These are phyloP conservation scores for Citrus inodora DNA, from an alignment of 345 rosid genomes.

Conservation along the genomic window DNA sequence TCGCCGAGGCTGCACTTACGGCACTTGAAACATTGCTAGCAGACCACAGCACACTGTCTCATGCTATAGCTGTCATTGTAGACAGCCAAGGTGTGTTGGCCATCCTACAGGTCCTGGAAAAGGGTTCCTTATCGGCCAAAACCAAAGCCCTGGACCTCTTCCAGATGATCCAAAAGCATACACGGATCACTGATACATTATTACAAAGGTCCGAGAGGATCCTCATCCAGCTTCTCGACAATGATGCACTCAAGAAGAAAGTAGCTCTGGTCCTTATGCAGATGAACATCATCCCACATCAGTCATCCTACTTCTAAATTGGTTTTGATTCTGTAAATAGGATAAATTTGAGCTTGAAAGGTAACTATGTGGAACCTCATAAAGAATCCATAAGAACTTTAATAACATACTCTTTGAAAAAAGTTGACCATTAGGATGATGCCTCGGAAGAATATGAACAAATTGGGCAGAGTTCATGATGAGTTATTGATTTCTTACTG, in stretches of 20 bases:
- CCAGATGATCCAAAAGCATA: constrained; percentile 35
- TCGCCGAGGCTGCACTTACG: constrained; percentile 44
- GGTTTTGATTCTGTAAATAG: neutral
- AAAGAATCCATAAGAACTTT: neutral
- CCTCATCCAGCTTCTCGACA: constrained; percentile 45
- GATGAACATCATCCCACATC: constrained; percentile 46
- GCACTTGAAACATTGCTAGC: constrained; percentile 50
- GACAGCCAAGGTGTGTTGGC: constrained; percentile 39
- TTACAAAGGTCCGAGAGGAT: constrained; percentile 36
- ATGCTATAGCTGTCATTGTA: constrained; percentile 40
- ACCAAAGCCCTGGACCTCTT: constrained; percentile 45
- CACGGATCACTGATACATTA: constrained; percentile 15
- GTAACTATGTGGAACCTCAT: neutral
- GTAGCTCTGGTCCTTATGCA: constrained; percentile 44
- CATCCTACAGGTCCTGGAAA: constrained; percentile 45
- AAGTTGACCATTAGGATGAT: neutral
- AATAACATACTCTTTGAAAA: neutral
- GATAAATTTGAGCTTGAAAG: neutral
- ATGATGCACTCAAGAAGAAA: constrained; percentile 38
- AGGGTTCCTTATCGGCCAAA: constrained; percentile 42
- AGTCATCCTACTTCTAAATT: constrained; percentile 54
- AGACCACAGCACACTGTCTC: constrained; percentile 29
- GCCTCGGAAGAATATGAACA: neutral
- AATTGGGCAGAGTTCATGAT: neutral
- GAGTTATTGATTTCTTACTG: neutral